A percentile compares a stretch with the other conserved stretches of the same genome.
Conservation (phyloP, 176 grass and related monocot genomes). For the Zizania latifolia region DNA sequence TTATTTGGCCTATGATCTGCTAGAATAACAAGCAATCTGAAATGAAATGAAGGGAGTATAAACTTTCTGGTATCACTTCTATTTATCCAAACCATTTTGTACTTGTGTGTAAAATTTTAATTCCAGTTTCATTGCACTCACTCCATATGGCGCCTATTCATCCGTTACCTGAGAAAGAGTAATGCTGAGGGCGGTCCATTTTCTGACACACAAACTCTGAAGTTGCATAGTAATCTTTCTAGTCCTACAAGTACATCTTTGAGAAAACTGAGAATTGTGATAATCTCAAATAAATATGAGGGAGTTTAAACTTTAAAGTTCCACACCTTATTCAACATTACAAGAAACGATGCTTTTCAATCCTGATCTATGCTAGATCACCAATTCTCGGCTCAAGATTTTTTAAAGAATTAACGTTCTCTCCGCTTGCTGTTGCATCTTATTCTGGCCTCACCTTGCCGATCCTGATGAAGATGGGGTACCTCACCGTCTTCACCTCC, state of each 20-base stretch:
- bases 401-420: background rate
- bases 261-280: background rate
- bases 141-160: too few relatives aligned
- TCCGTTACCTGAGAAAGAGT: too few relatives aligned
- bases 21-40: too few relatives aligned
- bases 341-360: background rate
- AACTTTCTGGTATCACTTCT: too few relatives aligned
- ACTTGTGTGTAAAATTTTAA: too few relatives aligned
- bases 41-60: too few relatives aligned
- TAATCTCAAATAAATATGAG: background rate
- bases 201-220: background rate
- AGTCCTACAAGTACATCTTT: background rate
- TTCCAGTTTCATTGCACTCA: too few relatives aligned
- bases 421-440: background rate
- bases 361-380: background rate
- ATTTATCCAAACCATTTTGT: too few relatives aligned
- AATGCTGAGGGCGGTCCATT: too few relatives aligned
- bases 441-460: conserved; percentile 35
- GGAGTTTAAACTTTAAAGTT: background rate
- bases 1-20: too few relatives aligned
- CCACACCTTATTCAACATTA: background rate
- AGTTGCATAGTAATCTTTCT: too few relatives aligned
- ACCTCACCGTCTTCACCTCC: conserved; percentile 50
- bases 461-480: conserved; percentile 80
- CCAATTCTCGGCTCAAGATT: background rate